Base-by-base conservation (phyloP, 2,329 filamentous ascomycete genomes). In the Cytospora chrysosperma region DNA sequence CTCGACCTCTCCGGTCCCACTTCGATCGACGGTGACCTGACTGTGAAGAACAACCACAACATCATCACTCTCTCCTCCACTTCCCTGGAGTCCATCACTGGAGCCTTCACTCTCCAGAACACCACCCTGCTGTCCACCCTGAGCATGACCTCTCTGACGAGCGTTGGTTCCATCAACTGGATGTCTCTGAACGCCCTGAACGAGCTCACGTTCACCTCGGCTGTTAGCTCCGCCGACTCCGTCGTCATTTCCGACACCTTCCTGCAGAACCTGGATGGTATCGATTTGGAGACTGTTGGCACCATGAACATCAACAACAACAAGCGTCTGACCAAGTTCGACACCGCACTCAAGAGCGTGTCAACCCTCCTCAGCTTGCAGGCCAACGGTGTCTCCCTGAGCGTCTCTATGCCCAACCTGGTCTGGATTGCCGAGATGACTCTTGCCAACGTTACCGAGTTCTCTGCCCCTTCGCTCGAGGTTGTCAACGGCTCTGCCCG, bases 221-320 rank as follows among this genome's bases (percentile, higher is more conserved):
- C 82, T 72, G 82, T 98, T 71, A 86, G 83, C 70, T 80, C 86
- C 75, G 91, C 91, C 65, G 79, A 79, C 68, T 84, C 79, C 67
- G 85, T 99, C 70, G 78, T 80, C 70, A 93, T 99, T 75, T 85
- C 87, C 78, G 95, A 99, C 82, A 99, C 95, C 57, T 87, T 88
- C 77, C 85, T 99, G 70, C 84, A 81, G 75, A 87, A 84, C 69
- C 85, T 99, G 65, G 82, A 88, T 69, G 93, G 92, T 73, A 90
- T 99, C 75, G 90, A 92, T 75, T 83, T 98, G 68, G 78, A 86
- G 68, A 83, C 84, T n/a, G 88, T 92, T 61, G 83, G 85, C 63
- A 82, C 80, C 69, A 85, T 99, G 75, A 82, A 91, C 76, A 89
- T 99, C 78, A 89, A 91, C 85, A 97, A 97, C 88, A 98, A 98